A percentile compares a stretch with the other conserved stretches of the same genome.
phyloP scores from a whole-genome alignment of 2,329 filamentous ascomycete species.

The Penicillium italicum region DNA sequence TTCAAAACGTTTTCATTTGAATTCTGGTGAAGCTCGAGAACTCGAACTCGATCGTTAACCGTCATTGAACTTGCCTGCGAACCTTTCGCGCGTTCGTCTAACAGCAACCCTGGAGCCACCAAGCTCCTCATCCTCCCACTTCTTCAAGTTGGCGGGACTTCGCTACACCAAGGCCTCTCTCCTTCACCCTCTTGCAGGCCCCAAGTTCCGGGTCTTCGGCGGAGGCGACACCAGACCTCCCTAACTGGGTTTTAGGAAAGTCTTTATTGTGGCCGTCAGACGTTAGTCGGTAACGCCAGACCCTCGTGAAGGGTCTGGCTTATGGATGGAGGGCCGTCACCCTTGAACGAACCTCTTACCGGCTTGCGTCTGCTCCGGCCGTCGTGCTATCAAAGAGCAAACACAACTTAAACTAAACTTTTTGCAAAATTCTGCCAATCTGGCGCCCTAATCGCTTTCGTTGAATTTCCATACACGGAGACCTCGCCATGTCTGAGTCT shows the following conservation, averaged over 20 bases:
- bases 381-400: conserved; percentile 23
- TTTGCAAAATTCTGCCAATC: conserved; percentile 9
- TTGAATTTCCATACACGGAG: background rate
- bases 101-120: conserved; percentile 41
- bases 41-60: background rate
- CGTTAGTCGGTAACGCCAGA: conserved; percentile 39
- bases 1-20: background rate
- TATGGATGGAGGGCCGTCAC: conserved; percentile 35
- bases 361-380: conserved; percentile 25
- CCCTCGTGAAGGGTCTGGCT: conserved; percentile 45
- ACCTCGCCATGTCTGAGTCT: conserved; percentile 48
- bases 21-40: background rate
- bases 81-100: conserved; percentile 10
- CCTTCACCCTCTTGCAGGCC: conserved; percentile 86
- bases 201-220: conserved; percentile 88
- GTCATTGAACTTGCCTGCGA: conserved; percentile 17
- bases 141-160: conserved; percentile 93
- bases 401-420: conserved; percentile 1
- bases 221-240: conserved; percentile 97
- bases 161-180: conserved; percentile 67
- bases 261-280: conserved; percentile 35
- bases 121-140: conserved; percentile 43
- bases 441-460: conserved; percentile 16
- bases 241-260: conserved; percentile 64
- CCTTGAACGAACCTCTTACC: conserved; percentile 29